Conservation (phyloP, 768 basidiomycete species). For the Hygrocybe punicea region DNA sequence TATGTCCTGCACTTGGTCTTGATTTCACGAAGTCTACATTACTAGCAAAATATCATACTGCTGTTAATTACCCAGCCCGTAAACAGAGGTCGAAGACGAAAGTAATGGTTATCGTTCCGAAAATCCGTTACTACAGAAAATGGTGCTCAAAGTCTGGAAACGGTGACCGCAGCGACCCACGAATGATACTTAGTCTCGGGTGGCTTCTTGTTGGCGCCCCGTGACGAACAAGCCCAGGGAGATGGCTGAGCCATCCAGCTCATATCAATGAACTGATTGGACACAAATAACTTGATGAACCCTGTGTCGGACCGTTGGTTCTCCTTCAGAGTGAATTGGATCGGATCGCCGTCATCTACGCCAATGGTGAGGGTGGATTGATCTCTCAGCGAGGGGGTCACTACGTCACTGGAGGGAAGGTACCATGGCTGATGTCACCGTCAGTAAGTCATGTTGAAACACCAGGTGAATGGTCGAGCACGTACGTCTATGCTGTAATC, state of each 20-base stretch:
- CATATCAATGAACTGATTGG: not conserved
- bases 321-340: constrained; percentile 29
- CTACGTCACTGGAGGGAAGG: constrained; percentile 17
- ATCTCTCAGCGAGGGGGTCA: not conserved
- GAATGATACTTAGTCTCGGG: not conserved
- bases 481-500: constrained; percentile 29
- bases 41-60: no score
- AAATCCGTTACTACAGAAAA: no score
- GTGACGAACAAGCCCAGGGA: not conserved
- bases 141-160: not conserved
- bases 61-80: no score
- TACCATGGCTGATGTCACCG: constrained; percentile 21
- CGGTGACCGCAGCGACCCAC: not conserved
- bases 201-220: not conserved
- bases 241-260: not conserved
- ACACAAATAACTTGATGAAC: constrained; percentile 41
- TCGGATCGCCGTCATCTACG: constrained; percentile 31
- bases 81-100: no score
- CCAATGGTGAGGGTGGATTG: constrained; percentile 40
- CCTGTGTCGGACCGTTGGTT: constrained; percentile 38
- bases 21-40: no score
- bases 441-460: not conserved
- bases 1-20: no score
- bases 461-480: not conserved
- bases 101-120: no score